These are phyloP conservation scores for Calonectria pseudoturangicola DNA, from an alignment of 2,329 filamentous ascomycete species.

Conservation along the genomic window DNA sequence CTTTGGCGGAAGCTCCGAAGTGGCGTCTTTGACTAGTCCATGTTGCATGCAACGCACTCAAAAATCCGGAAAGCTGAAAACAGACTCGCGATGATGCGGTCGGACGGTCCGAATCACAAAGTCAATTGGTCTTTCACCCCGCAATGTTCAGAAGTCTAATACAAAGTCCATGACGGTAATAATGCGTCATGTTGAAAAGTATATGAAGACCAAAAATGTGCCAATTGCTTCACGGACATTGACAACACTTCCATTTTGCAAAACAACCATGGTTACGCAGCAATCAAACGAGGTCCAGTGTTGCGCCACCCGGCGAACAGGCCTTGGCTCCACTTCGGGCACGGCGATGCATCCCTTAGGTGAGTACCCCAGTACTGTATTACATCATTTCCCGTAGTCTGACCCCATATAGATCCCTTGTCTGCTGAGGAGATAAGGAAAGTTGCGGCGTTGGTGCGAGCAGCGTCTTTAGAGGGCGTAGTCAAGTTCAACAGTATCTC, in stretches of 20 bases:
- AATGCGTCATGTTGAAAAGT: neutral
- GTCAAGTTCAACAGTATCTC: conserved; percentile 20
- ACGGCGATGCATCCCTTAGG: neutral
- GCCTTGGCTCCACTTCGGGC: neutral
- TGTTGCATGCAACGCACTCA: neutral
- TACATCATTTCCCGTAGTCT: neutral
- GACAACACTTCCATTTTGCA: neutral
- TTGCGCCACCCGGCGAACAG: neutral
- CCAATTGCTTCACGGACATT: no score
- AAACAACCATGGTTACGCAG: neutral
- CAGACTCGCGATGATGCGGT: neutral
- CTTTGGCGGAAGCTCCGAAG: neutral
- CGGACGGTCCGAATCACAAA: neutral
- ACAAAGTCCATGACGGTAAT: neutral
- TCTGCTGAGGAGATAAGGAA: neutral
- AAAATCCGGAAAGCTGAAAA: neutral
- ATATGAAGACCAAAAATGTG: neutral
- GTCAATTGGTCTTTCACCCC: neutral
- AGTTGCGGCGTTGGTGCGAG: neutral
- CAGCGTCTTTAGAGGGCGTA: neutral
- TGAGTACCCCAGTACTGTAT: neutral
- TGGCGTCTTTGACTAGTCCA: neutral
- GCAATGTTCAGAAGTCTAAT: neutral
- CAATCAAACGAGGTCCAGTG: neutral
- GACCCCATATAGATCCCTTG: neutral